Evolutionary conservation across 2,329 filamentous ascomycete species (phyloP), one percentile per base, ranked within the genome.

Genomic region (Elsinoe arachidis): DNA sequence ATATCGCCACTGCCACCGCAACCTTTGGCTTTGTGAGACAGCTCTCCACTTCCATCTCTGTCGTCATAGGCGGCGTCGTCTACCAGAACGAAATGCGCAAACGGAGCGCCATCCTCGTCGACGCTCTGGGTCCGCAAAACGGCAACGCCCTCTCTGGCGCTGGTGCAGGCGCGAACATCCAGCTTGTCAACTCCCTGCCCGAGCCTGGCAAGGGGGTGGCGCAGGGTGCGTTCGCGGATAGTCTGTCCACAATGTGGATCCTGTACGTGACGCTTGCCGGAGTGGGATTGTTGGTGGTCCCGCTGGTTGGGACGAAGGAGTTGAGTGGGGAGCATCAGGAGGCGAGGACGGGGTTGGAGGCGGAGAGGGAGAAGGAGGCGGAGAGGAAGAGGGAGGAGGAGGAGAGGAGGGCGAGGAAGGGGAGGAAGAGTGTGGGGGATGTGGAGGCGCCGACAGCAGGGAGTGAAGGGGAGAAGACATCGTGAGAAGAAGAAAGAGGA

Each of bases 1-100:
- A 87, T 62, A 83, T 85, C 38, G 84, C 82, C 12, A 78, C 81
- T 1, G 83, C 81, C 0, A 87, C 83, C 0, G 78, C 83, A 1
- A 83, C 81, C 1, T 85, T 86, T 63, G 75, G 78, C 7, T 86
- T 87, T 65, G 75, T 83, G 10, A 80, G 86, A 17, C 85, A 85
- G 62, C 72, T 90, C 3, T 82, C 81, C 12, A 86, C 82, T 0
- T 79, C 84, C 1, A 78, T 85, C 26, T 83, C 82, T 0, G 78
- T 88, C 54, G 85, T 88, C 1, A 74, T 90, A 30, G 87, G 87
- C 14, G 83, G 84, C 10, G 84, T 88, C 39, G 78, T 90, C 34
- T 89, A 90, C 72, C 83, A 88, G 70, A 89, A 90, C 66, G 73
- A 78, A 58, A 88, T 90, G 83, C 72, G 81, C 61, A 75, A 74